Base-by-base conservation (phyloP, 352 stramenopile genomes). In the Globisporangium cystogenes region DNA sequence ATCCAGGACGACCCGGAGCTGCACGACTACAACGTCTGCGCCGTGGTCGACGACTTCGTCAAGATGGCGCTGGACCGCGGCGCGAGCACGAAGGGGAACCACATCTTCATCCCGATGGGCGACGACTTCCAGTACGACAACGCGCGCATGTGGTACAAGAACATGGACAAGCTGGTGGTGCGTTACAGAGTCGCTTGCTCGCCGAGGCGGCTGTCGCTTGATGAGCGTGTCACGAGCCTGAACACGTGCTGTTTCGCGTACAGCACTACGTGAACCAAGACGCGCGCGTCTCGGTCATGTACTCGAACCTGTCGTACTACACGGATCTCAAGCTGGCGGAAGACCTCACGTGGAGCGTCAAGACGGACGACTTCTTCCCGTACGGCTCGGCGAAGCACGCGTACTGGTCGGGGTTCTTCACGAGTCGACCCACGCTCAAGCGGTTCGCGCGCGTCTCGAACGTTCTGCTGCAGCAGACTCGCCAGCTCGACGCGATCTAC, bases 341-440 rank as follows among this genome's bases (percentile, higher is more conserved):
- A 59, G 70, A 70, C 14, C 57, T 90, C 3, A 74, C 71, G 7
- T 97, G 74, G 80, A 72, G 72, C 36, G 70, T 95, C 24, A 98
- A 99, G 64, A 92, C 77, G 4, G 95, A 98, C 45, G 96, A 99
- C 57, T 99, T 99, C 58, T 98, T 99, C 54, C 96, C 96, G 2
- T 99, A 99, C 61, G 85, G 74, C 2, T 96, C 98, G 39, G 85
- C 82, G 37, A 70, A 82, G 37, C 74, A 98, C 59, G 90, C 93
- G 42, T 98, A 98, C 68, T 99, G 96, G 82, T 75, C 93, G 11
- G 96, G 97, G 1, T 99, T 97, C 69, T 99, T 98, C 67, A 98
- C 95, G 0, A 98, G 85, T 55, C 82, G 97, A 16, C 79, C 96
- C 1, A 64, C 77, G 4, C 70, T 99, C 2, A 99, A 99, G 67